These are phyloP conservation scores for Nadsonia commutata DNA, from an alignment of 1,139 yeast species.

Conservation along the genomic window DNA sequence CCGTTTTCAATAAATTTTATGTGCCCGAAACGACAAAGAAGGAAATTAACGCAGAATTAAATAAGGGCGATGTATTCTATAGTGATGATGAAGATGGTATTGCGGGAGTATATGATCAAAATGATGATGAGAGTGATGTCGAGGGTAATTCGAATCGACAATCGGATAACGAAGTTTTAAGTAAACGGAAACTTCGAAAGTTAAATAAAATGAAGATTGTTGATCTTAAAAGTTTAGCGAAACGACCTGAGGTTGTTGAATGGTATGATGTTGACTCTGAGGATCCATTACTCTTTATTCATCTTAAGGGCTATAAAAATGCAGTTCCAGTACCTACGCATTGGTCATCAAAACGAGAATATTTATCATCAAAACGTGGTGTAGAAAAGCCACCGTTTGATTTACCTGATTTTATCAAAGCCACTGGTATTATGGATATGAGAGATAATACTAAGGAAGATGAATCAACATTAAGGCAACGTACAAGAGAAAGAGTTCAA, in stretches of 20 bases:
- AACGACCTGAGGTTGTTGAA: conserved; percentile 62
- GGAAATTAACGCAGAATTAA: conserved; percentile 8
- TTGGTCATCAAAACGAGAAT: conserved; percentile 75
- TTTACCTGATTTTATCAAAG: conserved; percentile 62
- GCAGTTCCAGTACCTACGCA: conserved; percentile 68
- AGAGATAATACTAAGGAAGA: conserved; percentile 40
- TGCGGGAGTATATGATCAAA: conserved; percentile 12
- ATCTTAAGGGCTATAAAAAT: conserved; percentile 52
- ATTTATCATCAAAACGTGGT: conserved; percentile 56
- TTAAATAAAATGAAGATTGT: conserved; percentile 51
- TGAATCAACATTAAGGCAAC: conserved; percentile 51
- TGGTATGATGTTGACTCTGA: conserved; percentile 79
- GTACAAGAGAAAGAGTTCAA: conserved; percentile 71
- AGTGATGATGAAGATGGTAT: conserved; percentile 24
- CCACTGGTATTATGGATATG: conserved; percentile 84
- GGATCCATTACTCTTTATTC: conserved; percentile 55
- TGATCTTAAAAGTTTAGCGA: conserved; percentile 43
- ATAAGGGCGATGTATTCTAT: conserved; percentile 22
- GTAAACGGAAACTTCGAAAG: conserved; percentile 34
- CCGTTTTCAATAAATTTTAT: conserved; percentile 31
- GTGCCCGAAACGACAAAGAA: conserved; percentile 8
- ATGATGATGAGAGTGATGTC: conserved; percentile 11
- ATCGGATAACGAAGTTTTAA: conserved; percentile 10
- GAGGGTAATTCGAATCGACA: conserved; percentile 10
- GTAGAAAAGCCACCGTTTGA: conserved; percentile 60